These are phyloP conservation scores for Pseudocercospora macadamiae DNA, from an alignment of 2,329 filamentous ascomycete species.

Conservation along the genomic window DNA sequence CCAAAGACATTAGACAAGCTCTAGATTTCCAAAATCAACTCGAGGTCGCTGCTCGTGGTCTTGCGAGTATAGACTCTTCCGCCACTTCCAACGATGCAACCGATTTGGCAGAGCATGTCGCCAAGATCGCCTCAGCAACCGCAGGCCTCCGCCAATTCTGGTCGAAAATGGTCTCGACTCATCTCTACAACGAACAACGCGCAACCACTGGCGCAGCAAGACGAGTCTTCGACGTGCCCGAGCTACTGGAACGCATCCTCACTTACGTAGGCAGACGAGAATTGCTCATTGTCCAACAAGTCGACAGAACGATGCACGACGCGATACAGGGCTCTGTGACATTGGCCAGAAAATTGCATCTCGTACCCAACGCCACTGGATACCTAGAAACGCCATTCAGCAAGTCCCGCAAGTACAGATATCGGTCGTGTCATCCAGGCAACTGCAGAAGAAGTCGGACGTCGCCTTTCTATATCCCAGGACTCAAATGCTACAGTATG, in stretches of 20 bases:
- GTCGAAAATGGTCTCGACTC: background rate
- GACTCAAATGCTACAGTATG: conserved; percentile 1
- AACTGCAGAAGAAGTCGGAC: background rate
- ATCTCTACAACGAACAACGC: conserved; percentile 2
- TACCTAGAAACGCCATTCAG: background rate
- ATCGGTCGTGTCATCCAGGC: background rate
- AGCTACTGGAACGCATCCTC: conserved; percentile 7
- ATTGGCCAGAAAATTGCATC: background rate
- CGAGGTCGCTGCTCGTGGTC: background rate
- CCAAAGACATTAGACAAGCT: background rate
- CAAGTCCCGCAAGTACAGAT: background rate
- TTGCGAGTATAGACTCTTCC: background rate
- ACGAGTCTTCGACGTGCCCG: conserved; percentile 5
- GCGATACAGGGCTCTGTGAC: background rate
- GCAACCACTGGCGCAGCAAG: background rate
- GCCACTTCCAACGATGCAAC: background rate
- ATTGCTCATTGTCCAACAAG: background rate
- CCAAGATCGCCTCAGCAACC: background rate
- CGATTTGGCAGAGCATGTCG: background rate
- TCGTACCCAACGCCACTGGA: background rate
- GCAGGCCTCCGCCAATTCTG: background rate
- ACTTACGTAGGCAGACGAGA: background rate
- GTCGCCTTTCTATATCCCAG: background rate
- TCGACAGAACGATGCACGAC: background rate
- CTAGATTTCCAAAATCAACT: background rate